Percentiles rank a stretch among this genome's conserved stretches.
These are phyloP conservation scores for Mentha longifolia DNA, from an alignment of 257 asterid species.

Conservation along the genomic window DNA sequence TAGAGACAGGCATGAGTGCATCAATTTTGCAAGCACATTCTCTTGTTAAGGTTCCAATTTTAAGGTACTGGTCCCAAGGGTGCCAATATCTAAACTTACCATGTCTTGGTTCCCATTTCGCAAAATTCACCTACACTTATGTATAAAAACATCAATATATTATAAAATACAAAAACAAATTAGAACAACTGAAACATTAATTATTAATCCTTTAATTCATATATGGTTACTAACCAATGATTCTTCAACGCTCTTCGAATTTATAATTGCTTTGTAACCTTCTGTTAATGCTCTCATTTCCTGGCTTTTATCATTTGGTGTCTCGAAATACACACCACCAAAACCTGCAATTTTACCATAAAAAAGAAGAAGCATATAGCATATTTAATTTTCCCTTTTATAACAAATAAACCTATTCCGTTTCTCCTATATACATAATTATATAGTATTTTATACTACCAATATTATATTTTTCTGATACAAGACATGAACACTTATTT, in stretches of 20 bases:
- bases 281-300: slow-evolving; percentile 28
- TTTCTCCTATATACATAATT: too few relatives aligned
- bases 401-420: too few relatives aligned
- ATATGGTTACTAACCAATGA: slow-evolving; percentile 48
- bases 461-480: too few relatives aligned
- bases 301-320: slow-evolving; percentile 27
- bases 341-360: slow-evolving; percentile 38
- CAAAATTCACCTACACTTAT: slow-evolving; percentile 59
- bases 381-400: too few relatives aligned
- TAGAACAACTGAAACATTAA: too few relatives aligned
- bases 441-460: too few relatives aligned
- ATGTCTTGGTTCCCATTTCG: slow-evolving; percentile 88
- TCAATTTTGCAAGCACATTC: slow-evolving; percentile 67
- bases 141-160: too few relatives aligned
- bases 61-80: slow-evolving; percentile 82
- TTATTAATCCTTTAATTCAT: too few relatives aligned
- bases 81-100: slow-evolving; percentile 67
- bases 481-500: too few relatives aligned
- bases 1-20: slow-evolving; percentile 53
- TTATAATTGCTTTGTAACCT: slow-evolving; percentile 48
- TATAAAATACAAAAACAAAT: too few relatives aligned
- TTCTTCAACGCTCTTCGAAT: slow-evolving; percentile 62
- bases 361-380: too few relatives aligned
- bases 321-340: slow-evolving; percentile 48
- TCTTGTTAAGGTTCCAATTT: slow-evolving; percentile 59